A percentile compares a stretch with the other conserved stretches of the same genome.
phyloP scores from a whole-genome alignment of 1,139 yeast genomes.

The Diutina mesorugosa region DNA sequence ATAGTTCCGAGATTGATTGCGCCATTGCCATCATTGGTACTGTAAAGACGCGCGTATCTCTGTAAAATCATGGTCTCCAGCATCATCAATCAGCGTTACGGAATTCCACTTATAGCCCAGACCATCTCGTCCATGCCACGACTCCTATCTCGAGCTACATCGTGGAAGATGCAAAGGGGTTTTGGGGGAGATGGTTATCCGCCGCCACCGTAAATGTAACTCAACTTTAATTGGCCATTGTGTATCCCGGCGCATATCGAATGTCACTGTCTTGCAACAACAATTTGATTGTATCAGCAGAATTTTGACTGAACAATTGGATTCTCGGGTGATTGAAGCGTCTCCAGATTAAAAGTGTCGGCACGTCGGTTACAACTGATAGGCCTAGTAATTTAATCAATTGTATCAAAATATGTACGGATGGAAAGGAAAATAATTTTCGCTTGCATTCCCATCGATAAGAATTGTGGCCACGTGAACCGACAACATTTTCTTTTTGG shows the following conservation, averaged over 20 bases:
- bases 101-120: too few relatives aligned
- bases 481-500: neutral
- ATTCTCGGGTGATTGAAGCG: too few relatives aligned
- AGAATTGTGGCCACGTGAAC: neutral
- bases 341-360: neutral
- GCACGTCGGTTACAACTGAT: neutral
- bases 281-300: too few relatives aligned
- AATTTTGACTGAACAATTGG: too few relatives aligned
- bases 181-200: neutral
- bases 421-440: neutral
- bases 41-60: too few relatives aligned
- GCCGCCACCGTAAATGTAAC: neutral
- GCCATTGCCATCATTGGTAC: too few relatives aligned
- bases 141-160: too few relatives aligned
- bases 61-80: too few relatives aligned
- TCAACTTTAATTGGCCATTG: neutral
- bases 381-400: neutral
- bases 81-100: too few relatives aligned
- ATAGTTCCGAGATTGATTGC: too few relatives aligned
- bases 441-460: neutral
- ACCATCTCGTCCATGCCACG: too few relatives aligned
- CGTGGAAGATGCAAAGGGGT: too few relatives aligned
- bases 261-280: neutral
- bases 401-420: neutral
- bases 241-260: neutral